These are phyloP conservation scores for Inonotus obliquus DNA, from an alignment of 1,284 basidiomycete species.

Conservation along the genomic window DNA sequence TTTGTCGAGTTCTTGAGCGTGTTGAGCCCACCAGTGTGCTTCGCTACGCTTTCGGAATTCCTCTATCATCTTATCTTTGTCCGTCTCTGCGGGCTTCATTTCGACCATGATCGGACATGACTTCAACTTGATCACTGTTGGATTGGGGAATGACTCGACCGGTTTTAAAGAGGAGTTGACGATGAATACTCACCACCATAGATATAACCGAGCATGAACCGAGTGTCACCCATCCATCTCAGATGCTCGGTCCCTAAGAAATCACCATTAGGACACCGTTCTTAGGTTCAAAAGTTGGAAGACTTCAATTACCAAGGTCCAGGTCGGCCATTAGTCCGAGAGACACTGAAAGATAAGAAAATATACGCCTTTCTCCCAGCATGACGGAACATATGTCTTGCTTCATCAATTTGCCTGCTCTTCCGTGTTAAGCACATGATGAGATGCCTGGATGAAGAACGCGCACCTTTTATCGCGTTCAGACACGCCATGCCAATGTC, in stretches of 20 bases:
- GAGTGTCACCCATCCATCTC: constrained; percentile 90
- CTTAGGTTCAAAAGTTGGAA: background rate
- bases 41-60: constrained; percentile 18
- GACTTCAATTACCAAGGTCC: constrained; percentile 48
- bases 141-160: background rate
- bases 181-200: constrained; percentile 49
- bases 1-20: constrained; percentile 1
- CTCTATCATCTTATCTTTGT: constrained; percentile 67
- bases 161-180: background rate
- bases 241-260: constrained; percentile 72
- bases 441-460: constrained; percentile 8
- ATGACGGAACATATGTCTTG: constrained; percentile 81
- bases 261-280: background rate
- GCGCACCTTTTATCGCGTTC: constrained; percentile 81
- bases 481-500: constrained; percentile 73
- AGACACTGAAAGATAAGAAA: constrained; percentile 87
- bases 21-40: background rate
- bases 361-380: constrained; percentile 61
- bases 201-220: constrained; percentile 84
- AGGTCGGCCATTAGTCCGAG: constrained; percentile 91
- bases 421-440: background rate
- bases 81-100: constrained; percentile 64
- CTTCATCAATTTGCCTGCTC: constrained; percentile 60
- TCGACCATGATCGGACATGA: constrained; percentile 67
- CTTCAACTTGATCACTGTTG: constrained; percentile 58